Base-by-base conservation (phyloP, 306 rosid genomes). In the Ormosia emarginata region DNA sequence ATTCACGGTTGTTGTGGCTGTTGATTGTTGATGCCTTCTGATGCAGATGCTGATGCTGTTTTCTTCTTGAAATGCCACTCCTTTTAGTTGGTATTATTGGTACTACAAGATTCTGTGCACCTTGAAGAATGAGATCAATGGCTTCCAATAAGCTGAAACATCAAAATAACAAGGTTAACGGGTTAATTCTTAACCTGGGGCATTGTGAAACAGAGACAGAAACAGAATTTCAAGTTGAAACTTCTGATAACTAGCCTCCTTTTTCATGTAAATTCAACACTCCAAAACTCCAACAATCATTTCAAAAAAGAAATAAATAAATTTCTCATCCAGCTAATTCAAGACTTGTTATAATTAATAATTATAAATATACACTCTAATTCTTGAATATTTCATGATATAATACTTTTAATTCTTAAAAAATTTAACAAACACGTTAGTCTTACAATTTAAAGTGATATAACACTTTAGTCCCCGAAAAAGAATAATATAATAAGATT, bases 51-150 rank as follows among this genome's bases (percentile, higher is more conserved):
- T 81, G 93, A 36, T 43, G 87, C 79, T 89, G 93, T 80, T 92
- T 95, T 86, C 97, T 95, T 81, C 94, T 91, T 49, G 95, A 82
- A 73, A 58, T 67, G 68, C 80, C 79, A 82, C 83, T 83, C 17
- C 56, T 74, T 77, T 82, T 90, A 29, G 90, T 81, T 67, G 77
- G 84, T 65, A 90, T 80, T 53, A 84, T 84, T 67, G 98, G 98
- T 5, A 93, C 93, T 13, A 93, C 94, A 37, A 95, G 85, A 85
- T 93, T 93, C 70, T 95, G 98, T 47, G 95, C 91, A 58, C 99
- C 99, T 78, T 93, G 72, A 8, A 95, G 92, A 33, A 95, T 94
- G 30, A 92, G 83, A 90, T 93, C 97, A 83, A 95, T 92, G 57
- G 98, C 99, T 30, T 94, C 96, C 72, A 80, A 64, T 52, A 95